These are phyloP conservation scores for Astraeus odoratus DNA, from an alignment of 768 basidiomycete species.

Conservation along the genomic window DNA sequence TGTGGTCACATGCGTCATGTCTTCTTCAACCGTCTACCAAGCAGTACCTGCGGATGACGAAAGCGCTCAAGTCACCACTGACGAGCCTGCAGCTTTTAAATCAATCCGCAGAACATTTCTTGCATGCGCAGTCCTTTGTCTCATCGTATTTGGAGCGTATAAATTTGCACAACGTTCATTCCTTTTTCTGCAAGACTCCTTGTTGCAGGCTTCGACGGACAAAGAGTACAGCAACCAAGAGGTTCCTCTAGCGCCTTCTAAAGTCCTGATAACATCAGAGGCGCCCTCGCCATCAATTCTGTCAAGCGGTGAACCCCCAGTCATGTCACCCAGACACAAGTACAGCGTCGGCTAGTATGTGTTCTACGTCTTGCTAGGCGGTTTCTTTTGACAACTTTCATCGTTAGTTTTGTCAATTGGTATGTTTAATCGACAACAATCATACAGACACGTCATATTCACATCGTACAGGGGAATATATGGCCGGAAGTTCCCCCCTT, in stretches of 20 bases:
- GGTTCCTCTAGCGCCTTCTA: not conserved
- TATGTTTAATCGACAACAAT: conserved; percentile 20
- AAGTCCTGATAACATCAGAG: conserved; percentile 4
- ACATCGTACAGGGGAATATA: conserved; percentile 76
- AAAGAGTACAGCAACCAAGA: conserved; percentile 12
- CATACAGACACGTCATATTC: not conserved
- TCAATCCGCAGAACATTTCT: conserved; percentile 27
- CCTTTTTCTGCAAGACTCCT: conserved; percentile 1
- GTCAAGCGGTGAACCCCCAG: conserved; percentile 7
- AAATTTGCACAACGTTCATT: conserved; percentile 37
- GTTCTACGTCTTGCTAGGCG: not conserved
- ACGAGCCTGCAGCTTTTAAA: conserved; percentile 19
- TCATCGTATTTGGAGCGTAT: conserved; percentile 36
- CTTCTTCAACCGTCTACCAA: conserved; percentile 22
- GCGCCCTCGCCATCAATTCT: conserved; percentile 4
- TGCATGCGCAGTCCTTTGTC: conserved; percentile 28
- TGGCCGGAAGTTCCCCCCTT: conserved; percentile 85
- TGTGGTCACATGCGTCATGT: too few relatives aligned
- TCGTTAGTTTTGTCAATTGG: conserved; percentile 71
- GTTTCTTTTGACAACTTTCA: conserved; percentile 2
- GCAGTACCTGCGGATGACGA: conserved; percentile 14
- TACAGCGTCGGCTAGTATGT: conserved; percentile 80
- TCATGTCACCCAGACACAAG: conserved; percentile 46
- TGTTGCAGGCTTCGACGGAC: conserved; percentile 4
- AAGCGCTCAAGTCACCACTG: conserved; percentile 9